phyloP scores from a whole-genome alignment of 208 protist genomes.

The Acanthamoeba culbertsoni region DNA sequence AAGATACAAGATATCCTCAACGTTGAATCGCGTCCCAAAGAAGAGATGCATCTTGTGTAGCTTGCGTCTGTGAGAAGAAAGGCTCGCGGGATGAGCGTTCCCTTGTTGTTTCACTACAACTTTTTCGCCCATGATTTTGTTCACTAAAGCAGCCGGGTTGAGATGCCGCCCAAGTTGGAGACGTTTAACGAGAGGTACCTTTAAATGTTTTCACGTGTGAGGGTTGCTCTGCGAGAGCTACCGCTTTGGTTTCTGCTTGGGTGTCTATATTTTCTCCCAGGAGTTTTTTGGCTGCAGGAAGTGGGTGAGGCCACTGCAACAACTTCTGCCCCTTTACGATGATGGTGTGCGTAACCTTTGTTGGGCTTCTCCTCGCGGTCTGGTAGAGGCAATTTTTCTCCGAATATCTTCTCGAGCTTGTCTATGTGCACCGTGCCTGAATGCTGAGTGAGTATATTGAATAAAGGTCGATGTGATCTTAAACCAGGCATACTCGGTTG shows the following conservation, averaged over 20 bases:
- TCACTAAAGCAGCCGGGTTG: not conserved
- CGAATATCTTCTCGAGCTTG: too few species aligned
- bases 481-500: not conserved
- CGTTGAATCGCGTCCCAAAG: not conserved
- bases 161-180: too few species aligned
- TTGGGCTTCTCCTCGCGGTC: too few species aligned
- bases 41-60: not conserved
- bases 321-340: too few species aligned
- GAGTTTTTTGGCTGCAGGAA: not conserved
- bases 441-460: too few species aligned
- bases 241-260: not conserved
- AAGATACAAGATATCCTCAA: not conserved
- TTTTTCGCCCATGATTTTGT: conserved; percentile 22
- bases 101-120: not conserved
- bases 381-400: too few species aligned
- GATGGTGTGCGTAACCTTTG: too few species aligned
- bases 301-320: not conserved
- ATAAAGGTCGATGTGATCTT: too few species aligned
- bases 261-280: not conserved
- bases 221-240: not conserved
- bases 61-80: not conserved
- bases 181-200: too few species aligned
- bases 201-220: not conserved
- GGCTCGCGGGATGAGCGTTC: not conserved
- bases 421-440: too few species aligned